A percentile compares a stretch with the other conserved stretches of the same genome.
phyloP scores from a whole-genome alignment of 805 yeast genomes.

The Kodamaea kakaduensis region DNA sequence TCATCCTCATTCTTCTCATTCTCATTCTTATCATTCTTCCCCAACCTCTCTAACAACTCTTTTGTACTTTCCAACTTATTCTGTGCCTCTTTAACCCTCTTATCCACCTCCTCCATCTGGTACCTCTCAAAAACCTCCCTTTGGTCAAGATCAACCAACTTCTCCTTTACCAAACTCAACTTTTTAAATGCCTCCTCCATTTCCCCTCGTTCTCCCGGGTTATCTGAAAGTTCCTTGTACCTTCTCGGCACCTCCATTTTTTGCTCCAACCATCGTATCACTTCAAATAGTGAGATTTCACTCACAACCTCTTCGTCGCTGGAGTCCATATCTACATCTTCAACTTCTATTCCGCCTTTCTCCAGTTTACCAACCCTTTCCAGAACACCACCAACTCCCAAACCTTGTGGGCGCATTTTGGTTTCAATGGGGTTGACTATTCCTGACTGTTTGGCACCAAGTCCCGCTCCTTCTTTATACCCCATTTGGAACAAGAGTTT shows the following conservation, averaged over 20 bases:
- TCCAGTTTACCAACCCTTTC: conserved; percentile 30
- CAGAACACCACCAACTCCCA: conserved; percentile 68
- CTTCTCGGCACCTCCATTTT: conserved; percentile 31
- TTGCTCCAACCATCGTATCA: conserved; percentile 35
- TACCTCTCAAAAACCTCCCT: conserved; percentile 11
- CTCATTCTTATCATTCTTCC: conserved; percentile 3
- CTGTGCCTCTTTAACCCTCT: neutral
- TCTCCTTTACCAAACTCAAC: conserved; percentile 14
- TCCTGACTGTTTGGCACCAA: conserved; percentile 74
- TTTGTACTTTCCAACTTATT: conserved; percentile 7
- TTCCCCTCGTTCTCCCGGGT: conserved; percentile 3
- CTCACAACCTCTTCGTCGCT: conserved; percentile 20
- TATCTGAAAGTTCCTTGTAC: conserved; percentile 33
- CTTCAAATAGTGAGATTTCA: conserved; percentile 22
- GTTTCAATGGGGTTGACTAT: conserved; percentile 78
- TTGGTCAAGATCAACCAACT: conserved; percentile 14
- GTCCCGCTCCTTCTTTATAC: conserved; percentile 74
- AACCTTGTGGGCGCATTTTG: conserved; percentile 56
- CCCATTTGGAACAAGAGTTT: conserved; percentile 80
- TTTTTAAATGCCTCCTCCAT: conserved; percentile 11
- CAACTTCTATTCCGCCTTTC: conserved; percentile 5
- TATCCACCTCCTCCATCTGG: conserved; percentile 8
- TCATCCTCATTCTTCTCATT: no score
- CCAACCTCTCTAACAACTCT: neutral
- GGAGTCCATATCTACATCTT: conserved; percentile 12